phyloP scores from a whole-genome alignment of 805 yeast genomes.

The Saccharomycopsis lassenensis region DNA sequence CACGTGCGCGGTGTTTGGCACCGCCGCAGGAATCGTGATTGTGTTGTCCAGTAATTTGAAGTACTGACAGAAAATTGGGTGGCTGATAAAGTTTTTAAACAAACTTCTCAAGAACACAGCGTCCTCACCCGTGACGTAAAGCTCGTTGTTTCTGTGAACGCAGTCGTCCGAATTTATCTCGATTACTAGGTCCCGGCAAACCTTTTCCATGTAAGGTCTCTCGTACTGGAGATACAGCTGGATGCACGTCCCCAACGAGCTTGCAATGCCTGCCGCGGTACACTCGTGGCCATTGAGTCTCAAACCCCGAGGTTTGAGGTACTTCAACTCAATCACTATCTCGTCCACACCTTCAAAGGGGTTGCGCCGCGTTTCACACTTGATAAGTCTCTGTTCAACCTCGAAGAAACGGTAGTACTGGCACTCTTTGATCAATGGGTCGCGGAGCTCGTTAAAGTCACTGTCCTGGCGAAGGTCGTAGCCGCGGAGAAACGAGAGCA shows the following conservation, averaged over 20 bases:
- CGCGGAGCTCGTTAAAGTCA: conserved; percentile 49
- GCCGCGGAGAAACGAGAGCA: conserved; percentile 49
- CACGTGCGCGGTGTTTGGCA: not conserved
- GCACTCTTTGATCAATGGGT: conserved; percentile 54
- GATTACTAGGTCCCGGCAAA: conserved; percentile 2
- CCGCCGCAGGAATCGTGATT: not conserved
- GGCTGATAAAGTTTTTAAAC: too few relatives aligned
- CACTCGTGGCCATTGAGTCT: not conserved
- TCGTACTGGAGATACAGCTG: conserved; percentile 3
- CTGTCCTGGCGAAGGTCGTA: conserved; percentile 34
- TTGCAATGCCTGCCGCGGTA: not conserved
- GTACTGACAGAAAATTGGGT: not conserved
- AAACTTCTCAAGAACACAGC: not conserved
- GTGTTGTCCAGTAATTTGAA: not conserved
- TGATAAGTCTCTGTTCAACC: conserved; percentile 60
- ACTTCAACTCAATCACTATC: conserved; percentile 40
- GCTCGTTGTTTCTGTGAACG: not conserved
- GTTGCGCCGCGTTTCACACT: conserved; percentile 38
- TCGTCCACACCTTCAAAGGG: conserved; percentile 44
- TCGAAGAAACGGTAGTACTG: conserved; percentile 66
- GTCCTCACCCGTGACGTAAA: conserved; percentile 3
- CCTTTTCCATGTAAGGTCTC: conserved; percentile 8
- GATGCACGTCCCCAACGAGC: not conserved
- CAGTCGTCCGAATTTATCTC: conserved; percentile 4
- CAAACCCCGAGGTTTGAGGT: conserved; percentile 30